Evolutionary conservation across 352 stramenopile genomes (phyloP).

Genomic region (Phytophthora megakarya): DNA sequence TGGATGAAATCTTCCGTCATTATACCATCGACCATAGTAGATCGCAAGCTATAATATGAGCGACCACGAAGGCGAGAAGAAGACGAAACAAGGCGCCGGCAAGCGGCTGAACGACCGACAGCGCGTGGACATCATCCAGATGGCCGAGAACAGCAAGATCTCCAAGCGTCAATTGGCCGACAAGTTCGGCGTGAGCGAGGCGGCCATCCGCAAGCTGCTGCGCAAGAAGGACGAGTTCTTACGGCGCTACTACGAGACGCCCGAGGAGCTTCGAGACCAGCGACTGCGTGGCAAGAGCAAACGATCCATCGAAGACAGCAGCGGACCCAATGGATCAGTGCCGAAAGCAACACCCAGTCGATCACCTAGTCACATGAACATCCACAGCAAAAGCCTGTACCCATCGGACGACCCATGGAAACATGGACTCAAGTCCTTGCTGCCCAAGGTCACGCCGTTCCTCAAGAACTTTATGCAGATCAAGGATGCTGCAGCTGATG

Average conservation of each 20-base stretch:
- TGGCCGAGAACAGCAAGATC: slow-evolving; percentile 76
- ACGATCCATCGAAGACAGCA: slow-evolving; percentile 16
- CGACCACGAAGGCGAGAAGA: slow-evolving; percentile 47
- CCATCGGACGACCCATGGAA: slow-evolving; percentile 75
- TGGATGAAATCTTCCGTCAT: background rate
- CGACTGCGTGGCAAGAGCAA: slow-evolving; percentile 68
- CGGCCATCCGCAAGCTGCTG: slow-evolving; percentile 80
- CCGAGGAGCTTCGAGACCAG: slow-evolving; percentile 75
- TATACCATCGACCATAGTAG: background rate
- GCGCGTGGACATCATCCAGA: slow-evolving; percentile 86
- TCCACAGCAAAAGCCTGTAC: slow-evolving; percentile 54
- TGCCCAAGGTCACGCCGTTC: slow-evolving; percentile 63
- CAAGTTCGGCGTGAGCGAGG: slow-evolving; percentile 80
- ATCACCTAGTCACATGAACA: background rate
- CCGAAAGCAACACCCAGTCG: slow-evolving; percentile 4
- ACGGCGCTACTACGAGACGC: slow-evolving; percentile 80
- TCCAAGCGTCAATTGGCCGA: slow-evolving; percentile 80
- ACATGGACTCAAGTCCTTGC: slow-evolving; percentile 52
- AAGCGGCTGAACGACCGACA: slow-evolving; percentile 84
- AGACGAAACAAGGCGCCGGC: slow-evolving; percentile 66
- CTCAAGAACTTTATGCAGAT: slow-evolving; percentile 60
- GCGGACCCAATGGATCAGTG: slow-evolving; percentile 1
- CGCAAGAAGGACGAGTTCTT: slow-evolving; percentile 85
- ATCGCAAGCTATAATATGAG: slow-evolving; percentile 28
- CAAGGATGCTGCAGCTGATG: slow-evolving; percentile 23